phyloP scores from a whole-genome alignment of 305 asterid species.

The Striga hermonthica region DNA sequence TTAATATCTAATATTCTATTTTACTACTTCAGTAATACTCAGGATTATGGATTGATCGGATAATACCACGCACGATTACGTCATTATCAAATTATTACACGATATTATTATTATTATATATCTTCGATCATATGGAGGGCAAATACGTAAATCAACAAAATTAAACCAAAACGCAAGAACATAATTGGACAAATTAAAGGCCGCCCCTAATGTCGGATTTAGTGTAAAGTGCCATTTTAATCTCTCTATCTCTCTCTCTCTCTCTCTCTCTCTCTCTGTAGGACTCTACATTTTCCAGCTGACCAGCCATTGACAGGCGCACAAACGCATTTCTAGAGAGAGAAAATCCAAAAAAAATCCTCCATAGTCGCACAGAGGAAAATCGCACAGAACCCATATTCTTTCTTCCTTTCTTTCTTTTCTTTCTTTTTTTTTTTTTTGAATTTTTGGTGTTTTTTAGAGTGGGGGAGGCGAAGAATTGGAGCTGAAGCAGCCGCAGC shows the following conservation, averaged over 20 bases:
- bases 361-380: conserved; percentile 25
- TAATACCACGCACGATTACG: no score
- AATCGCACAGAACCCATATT: conserved; percentile 26
- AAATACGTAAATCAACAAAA: conserved; percentile 15
- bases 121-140: conserved; percentile 1
- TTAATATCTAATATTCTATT: no score
- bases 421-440: conserved; percentile 17
- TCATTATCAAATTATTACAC: no score
- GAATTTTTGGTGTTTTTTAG: conserved; percentile 13
- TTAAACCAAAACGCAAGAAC: conserved; percentile 23
- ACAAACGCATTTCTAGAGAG: conserved; percentile 31
- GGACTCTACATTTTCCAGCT: conserved; percentile 32
- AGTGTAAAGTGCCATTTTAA: conserved; percentile 37
- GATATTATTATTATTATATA: no score
- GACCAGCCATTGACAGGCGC: conserved; percentile 16
- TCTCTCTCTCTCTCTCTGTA: conserved; percentile 25
- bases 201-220: conserved; percentile 39
- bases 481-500: conserved; percentile 31
- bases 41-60: no score
- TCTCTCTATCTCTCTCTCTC: conserved; percentile 21
- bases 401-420: no score
- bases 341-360: conserved; percentile 29
- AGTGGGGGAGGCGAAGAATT: conserved; percentile 28
- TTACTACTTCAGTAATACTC: no score
- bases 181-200: conserved; percentile 9